Evolutionary conservation across 2,329 filamentous ascomycete species (phyloP), one percentile per base, ranked within the genome.

Genomic region (Nakataea oryzae): DNA sequence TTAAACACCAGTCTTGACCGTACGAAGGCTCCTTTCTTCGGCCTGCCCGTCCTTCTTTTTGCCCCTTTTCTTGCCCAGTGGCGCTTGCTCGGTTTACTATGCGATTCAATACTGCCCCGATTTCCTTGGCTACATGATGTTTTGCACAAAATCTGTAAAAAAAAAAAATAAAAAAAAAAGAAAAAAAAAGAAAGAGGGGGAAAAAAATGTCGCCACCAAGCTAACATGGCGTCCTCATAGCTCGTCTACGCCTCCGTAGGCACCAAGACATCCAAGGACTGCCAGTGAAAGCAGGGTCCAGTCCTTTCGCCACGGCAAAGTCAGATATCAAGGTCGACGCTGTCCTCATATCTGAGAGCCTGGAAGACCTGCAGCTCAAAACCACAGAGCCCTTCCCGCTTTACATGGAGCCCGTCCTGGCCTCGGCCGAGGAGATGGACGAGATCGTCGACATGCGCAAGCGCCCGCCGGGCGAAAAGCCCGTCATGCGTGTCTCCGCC

Each of bases 401-500:
- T 26, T 69, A 65, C 54, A 57, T 61, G 29, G 67, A 69, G 57
- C 67, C 67, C 29, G 65, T 59, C 2, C 63, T 70, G 0, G 68
- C 66, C 47, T 62, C 66, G 13, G 62, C 64, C 7, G 65, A 60
- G 6, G 64, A 68, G 60, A 47, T 69, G 21, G 66, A 69, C 63
- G 61, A 67, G n/a, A 64, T 70, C 54, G 30, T 69, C 32, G 61
- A 67, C 24, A 59, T 68, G 30, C 65, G 62, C 7, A 63, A 58
- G 4, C 66, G 62, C 8, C 59, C 54, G 14, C 50, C 47, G 28
- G 60, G 50, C 54, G 57, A 55, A 24, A 68, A 67, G 63, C 68
- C 67, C 11, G 56, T 58, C 24, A 69, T 68, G 66, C 65, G 66
- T 6, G 63, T 70, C 21, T 66, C 66, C 50, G 63, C 66, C 24